Evolutionary conservation across 2,329 filamentous ascomycete genomes (phyloP).

Genomic region (Penicillium griseofulvum): DNA sequence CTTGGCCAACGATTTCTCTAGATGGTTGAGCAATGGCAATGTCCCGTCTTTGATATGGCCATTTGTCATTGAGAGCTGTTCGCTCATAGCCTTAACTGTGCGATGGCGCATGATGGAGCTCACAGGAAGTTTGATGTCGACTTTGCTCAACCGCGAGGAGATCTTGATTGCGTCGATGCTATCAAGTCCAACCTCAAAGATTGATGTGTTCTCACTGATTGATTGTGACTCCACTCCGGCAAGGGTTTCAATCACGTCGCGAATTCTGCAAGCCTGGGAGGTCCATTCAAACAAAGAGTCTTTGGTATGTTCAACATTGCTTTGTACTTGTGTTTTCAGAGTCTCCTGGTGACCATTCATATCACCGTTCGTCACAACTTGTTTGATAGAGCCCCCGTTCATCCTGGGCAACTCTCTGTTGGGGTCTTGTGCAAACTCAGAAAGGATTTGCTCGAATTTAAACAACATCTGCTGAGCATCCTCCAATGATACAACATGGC

Average conservation of each 20-base stretch:
- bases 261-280: constrained; percentile 52
- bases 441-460: constrained; percentile 44
- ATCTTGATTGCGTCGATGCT: constrained; percentile 90
- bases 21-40: constrained; percentile 13
- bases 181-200: constrained; percentile 82
- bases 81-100: constrained; percentile 62
- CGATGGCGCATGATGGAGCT: constrained; percentile 73
- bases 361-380: constrained; percentile 3
- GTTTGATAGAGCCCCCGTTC: constrained; percentile 5
- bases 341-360: not conserved
- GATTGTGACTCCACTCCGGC: constrained; percentile 52
- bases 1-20: constrained; percentile 35
- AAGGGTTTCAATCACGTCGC: constrained; percentile 62
- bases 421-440: constrained; percentile 35
- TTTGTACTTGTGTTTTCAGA: not conserved
- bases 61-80: constrained; percentile 17
- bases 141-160: constrained; percentile 65
- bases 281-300: constrained; percentile 58
- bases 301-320: not conserved
- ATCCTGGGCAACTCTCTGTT: constrained; percentile 14
- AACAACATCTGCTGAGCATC: constrained; percentile 42
- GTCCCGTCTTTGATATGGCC: constrained; percentile 24
- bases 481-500: constrained; percentile 38
- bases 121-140: constrained; percentile 62
- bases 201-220: constrained; percentile 59